Evolutionary conservation across 768 basidiomycete genomes (phyloP), one percentile per base, ranked within the genome.

Genomic region (Multifurca ochricompacta): DNA sequence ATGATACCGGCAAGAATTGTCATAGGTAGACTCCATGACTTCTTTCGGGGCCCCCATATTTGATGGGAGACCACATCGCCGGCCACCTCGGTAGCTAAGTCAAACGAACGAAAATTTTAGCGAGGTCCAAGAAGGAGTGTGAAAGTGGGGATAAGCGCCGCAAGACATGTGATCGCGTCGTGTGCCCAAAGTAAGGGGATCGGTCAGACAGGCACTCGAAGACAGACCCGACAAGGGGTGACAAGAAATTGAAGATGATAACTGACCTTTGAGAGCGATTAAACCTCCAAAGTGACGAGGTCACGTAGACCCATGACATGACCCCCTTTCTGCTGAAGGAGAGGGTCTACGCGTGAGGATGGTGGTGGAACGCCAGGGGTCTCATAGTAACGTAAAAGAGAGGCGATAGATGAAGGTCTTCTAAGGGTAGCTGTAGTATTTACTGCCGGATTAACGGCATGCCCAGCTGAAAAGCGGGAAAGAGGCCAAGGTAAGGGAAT

Each of bases 21-120:
- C 88, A 97, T 91, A 70, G 90, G 87, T 49, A 93, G 83, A 1
- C 93, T 91, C 95, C 95, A 99, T 6, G 86, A 83, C 65, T 87
- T 87, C 65, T 83, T 82, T 39, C 86, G 82, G 1, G 95, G 93
- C 3, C 95, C 95, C 74, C 82, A 86, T 36, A 97, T 71, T 58
- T 85, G 80, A 66, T 96, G 87, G 6, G 77, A 73, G 43, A 95
- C 68, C 23, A 96, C 76, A 49, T 90, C 92, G 11, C 75, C 71
- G 3, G 83, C 80, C 6, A 82, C 63, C 2, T 70, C 69, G 13
- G 69, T 70, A 1, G 73, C 76, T 76, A 47, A 31, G 27, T 13
- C 3, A 43, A 39, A 49, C 37, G 34, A 39, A 79, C 62, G 56
- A 74, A 73, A 40, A 73, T 76, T 31, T 73, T 74, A 76, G 27